Conservation (phyloP, 768 basidiomycete species). For the Lactarius deliciosus region DNA sequence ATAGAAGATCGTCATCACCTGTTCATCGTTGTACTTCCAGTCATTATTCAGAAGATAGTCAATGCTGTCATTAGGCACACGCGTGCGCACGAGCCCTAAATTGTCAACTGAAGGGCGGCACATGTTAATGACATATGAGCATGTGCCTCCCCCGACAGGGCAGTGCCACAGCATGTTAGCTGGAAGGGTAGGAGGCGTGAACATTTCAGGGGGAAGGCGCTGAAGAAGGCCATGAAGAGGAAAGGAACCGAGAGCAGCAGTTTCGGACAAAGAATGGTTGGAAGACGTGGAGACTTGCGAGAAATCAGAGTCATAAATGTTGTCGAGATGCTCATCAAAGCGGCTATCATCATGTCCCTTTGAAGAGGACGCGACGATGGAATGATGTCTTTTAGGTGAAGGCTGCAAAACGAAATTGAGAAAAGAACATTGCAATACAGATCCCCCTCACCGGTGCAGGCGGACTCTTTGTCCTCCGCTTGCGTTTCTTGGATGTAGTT, state of each 20-base stretch:
- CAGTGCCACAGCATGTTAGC: constrained; percentile 54
- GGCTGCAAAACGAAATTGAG: background rate
- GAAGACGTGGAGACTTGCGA: constrained; percentile 48
- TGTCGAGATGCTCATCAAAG: background rate
- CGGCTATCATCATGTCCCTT: background rate
- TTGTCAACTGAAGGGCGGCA: constrained; percentile 42
- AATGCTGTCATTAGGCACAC: background rate
- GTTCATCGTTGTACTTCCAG: constrained; percentile 21
- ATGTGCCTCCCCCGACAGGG: constrained; percentile 38
- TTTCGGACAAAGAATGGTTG: constrained; percentile 34
- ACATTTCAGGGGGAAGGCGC: constrained; percentile 37
- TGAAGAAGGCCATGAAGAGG: constrained; percentile 32
- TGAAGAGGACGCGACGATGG: background rate
- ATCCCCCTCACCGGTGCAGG: constrained; percentile 1
- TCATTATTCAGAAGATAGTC: background rate
- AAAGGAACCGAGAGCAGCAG: background rate
- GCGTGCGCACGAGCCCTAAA: constrained; percentile 28
- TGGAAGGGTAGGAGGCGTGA: constrained; percentile 42
- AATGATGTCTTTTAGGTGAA: background rate
- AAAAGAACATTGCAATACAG: background rate
- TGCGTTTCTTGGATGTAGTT: background rate
- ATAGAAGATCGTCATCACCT: constrained; percentile 24
- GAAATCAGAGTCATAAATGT: constrained; percentile 56
- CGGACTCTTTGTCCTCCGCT: background rate
- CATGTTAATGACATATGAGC: constrained; percentile 49